These are phyloP conservation scores for Raffaelea deltoideospora DNA, from an alignment of 2,329 filamentous ascomycete species.

Conservation along the genomic window DNA sequence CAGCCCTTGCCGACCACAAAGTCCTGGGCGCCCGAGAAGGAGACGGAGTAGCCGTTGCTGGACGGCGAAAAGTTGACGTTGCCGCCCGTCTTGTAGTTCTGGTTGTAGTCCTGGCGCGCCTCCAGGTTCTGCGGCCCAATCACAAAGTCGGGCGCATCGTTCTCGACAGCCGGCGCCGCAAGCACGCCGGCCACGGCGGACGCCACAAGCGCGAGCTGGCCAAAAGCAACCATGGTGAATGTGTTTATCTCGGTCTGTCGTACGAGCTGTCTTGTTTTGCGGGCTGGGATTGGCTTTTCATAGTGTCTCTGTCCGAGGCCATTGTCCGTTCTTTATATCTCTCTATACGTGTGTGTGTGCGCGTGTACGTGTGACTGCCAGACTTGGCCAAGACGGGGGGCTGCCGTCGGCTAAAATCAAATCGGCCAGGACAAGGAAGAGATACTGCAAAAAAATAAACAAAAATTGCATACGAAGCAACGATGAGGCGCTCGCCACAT, in stretches of 20 bases:
- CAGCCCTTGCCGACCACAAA: constrained; percentile 46
- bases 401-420: too few species aligned
- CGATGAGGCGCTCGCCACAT: background rate
- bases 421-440: too few species aligned
- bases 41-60: constrained; percentile 23
- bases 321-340: background rate
- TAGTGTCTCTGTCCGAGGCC: background rate
- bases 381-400: too few species aligned
- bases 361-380: too few species aligned
- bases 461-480: too few species aligned
- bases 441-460: too few species aligned
- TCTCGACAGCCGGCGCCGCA: constrained; percentile 5
- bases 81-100: constrained; percentile 25
- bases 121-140: constrained; percentile 13
- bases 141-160: constrained; percentile 14
- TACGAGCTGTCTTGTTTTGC: too few species aligned
- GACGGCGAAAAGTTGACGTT: constrained; percentile 16
- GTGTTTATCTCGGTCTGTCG: background rate
- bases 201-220: background rate
- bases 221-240: background rate
- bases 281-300: background rate
- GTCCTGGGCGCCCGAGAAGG: constrained; percentile 29
- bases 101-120: constrained; percentile 21
- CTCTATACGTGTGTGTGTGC: background rate
- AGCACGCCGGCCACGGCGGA: background rate